A percentile compares a stretch with the other conserved stretches of the same genome.
Evolutionary conservation across 2,329 filamentous ascomycete species (phyloP).

Genomic region (Penicillium sp.): DNA sequence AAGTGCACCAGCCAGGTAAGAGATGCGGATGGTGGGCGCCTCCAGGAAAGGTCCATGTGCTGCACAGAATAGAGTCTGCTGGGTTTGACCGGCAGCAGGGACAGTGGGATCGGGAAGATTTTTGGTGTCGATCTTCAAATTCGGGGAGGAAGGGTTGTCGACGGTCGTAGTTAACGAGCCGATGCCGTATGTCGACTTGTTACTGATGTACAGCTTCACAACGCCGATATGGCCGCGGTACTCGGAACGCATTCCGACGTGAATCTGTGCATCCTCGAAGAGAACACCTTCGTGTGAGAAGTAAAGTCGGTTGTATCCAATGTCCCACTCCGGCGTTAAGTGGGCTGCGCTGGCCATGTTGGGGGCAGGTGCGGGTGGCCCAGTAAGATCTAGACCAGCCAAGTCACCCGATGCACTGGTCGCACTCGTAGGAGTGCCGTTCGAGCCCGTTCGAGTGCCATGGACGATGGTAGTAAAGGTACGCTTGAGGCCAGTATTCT

Average conservation of each 20-base stretch:
- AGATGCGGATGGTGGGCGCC: conserved; percentile 87
- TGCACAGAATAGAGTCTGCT: conserved; percentile 95
- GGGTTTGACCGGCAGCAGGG: conserved; percentile 70
- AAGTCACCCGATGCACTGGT: conserved; percentile 63
- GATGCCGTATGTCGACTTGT: conserved; percentile 82
- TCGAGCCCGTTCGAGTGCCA: conserved; percentile 35
- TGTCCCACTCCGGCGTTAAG: conserved; percentile 90
- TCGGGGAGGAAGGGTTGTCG: conserved; percentile 64
- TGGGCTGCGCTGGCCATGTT: conserved; percentile 92
- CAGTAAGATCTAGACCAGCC: conserved; percentile 75
- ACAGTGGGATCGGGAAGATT: conserved; percentile 82
- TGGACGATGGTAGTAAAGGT: conserved; percentile 66
- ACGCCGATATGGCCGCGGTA: conserved; percentile 95
- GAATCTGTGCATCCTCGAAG: conserved; percentile 92
- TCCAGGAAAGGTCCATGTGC: conserved; percentile 76
- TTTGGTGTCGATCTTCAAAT: conserved; percentile 84
- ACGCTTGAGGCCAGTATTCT: conserved; percentile 79
- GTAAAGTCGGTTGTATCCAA: conserved; percentile 80
- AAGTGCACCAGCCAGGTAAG: conserved; percentile 87
- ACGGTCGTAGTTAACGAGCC: conserved; percentile 92
- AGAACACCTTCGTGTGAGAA: conserved; percentile 80
- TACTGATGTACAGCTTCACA: conserved; percentile 91
- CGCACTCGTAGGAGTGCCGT: conserved; percentile 34
- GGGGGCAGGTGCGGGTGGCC: conserved; percentile 61
- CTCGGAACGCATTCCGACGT: conserved; percentile 87